Conservation (phyloP, 345 rosid species). For the Citrus maxima region DNA sequence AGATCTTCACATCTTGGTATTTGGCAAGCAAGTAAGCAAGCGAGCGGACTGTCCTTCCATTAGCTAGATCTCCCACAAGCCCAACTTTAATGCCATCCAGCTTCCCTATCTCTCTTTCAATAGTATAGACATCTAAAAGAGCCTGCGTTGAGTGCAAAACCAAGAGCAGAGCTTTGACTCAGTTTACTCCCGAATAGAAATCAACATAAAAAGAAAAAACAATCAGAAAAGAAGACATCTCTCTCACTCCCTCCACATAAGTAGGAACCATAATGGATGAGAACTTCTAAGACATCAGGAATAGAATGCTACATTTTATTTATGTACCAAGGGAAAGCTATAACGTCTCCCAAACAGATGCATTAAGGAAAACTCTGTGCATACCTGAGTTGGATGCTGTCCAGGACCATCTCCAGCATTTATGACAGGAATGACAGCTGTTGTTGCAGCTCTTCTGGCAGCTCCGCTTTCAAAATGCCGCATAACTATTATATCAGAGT, state of each 20-base stretch:
- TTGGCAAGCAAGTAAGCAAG: conserved; percentile 91
- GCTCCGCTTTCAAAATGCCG: conserved; percentile 98
- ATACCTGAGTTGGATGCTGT: conserved; percentile 95
- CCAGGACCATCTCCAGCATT: conserved; percentile 99
- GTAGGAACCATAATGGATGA: neutral
- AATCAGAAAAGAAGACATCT: neutral
- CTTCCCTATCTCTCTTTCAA: conserved; percentile 83
- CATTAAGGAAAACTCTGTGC: neutral
- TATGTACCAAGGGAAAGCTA: neutral
- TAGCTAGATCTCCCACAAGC: conserved; percentile 96
- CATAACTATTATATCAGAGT: conserved; percentile 88
- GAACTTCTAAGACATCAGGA: neutral
- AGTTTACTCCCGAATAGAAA: neutral
- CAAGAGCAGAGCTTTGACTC: neutral
- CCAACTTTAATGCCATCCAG: conserved; percentile 86
- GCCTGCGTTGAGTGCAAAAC: conserved; percentile 44
- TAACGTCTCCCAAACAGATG: neutral
- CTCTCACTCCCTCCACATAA: neutral
- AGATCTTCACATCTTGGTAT: conserved; percentile 77
- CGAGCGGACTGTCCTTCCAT: conserved; percentile 92
- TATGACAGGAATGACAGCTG: conserved; percentile 80
- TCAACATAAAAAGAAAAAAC: neutral
- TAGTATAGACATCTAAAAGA: conserved; percentile 85
- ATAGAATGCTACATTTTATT: neutral
- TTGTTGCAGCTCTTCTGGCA: conserved; percentile 84